Evolutionary conservation across 2,329 filamentous ascomycete species (phyloP).

Genomic region (Aureobasidium vineae): DNA sequence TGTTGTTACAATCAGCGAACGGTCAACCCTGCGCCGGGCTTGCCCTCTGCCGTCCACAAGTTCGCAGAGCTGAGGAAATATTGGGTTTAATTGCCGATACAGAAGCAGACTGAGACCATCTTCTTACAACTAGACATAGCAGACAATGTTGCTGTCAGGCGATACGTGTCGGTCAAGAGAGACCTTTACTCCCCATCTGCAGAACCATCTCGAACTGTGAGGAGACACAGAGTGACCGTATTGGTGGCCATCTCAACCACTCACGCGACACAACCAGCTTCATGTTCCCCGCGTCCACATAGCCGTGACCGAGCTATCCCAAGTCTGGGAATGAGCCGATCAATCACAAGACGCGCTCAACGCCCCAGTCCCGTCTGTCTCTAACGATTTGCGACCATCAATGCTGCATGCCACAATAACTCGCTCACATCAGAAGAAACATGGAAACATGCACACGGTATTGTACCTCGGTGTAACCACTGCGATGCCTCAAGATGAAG

Average conservation of each 20-base stretch:
- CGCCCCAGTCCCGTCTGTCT: conserved; percentile 2
- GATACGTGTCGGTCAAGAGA: neutral
- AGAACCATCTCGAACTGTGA: conserved; percentile 1
- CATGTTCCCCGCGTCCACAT: neutral
- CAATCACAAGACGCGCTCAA: conserved; percentile 25
- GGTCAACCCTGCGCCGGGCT: conserved; percentile 5
- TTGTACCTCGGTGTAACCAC: neutral
- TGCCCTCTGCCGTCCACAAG: neutral
- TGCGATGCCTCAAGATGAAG: neutral
- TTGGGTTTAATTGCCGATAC: conserved; percentile 1
- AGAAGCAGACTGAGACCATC: neutral
- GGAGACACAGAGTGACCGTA: neutral
- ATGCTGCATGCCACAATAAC: neutral
- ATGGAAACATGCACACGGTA: neutral
- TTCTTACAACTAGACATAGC: neutral
- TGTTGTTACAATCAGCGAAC: conserved; percentile 15
- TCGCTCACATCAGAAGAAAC: neutral
- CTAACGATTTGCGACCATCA: neutral
- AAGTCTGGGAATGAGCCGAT: conserved; percentile 9
- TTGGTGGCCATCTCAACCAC: neutral
- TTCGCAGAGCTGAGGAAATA: neutral
- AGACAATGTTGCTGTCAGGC: neutral
- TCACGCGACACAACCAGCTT: conserved; percentile 20
- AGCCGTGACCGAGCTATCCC: conserved; percentile 14
- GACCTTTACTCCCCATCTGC: too few relatives aligned